Base-by-base conservation (phyloP, 2,329 filamentous ascomycete species). In the Cyclaneusma minus region DNA sequence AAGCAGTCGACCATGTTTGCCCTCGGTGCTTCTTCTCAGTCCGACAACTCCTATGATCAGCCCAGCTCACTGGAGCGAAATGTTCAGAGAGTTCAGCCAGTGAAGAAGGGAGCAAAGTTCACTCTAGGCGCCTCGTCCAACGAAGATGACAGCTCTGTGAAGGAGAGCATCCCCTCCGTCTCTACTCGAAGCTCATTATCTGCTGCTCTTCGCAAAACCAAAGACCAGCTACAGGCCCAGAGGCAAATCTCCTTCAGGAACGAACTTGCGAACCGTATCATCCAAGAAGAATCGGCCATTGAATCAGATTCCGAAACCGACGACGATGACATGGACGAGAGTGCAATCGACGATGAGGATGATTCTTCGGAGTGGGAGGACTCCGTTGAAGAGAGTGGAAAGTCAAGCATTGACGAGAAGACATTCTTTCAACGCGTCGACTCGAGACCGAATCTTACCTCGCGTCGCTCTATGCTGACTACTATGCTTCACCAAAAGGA, bases 361-460 rank as follows among this genome's bases (percentile, higher is more conserved):
- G 70, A 68, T 31, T 56, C 60, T 11, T 56, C 51, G 3, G 62
- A 67, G 29, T 68, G 64, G 63, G 64, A 65, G 39, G 62, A 69
- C 38, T 82, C 76, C 0, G 69, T 80, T 13, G 79, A 80, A 34
- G 81, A 91, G 40, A 89, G 79, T 46, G 79, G 75, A 30, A 78
- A 80, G 39, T 81, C 81, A 2, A 91, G 81, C 47, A 64, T 84
- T 27, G 80, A 89, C 34, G 78, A 89, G 33, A 74, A 70, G 43
- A 66, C 70, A 12, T 62, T 83, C 41, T 98, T 98, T 64, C 74
- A 85, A 50, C 78, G 89, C 6, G 84, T 95, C 25, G 82, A 93
- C 49, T 94, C 85, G 21, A 74, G 74, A 49, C 71, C 75, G 6
- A 82, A 93, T 44, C 62, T 95, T 14, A 76, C 79, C 3, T 92